Percentiles rank a stretch among this genome's conserved stretches.
Conservation (phyloP, 2,329 filamentous ascomycete genomes). For the Hypoxylon sp. region DNA sequence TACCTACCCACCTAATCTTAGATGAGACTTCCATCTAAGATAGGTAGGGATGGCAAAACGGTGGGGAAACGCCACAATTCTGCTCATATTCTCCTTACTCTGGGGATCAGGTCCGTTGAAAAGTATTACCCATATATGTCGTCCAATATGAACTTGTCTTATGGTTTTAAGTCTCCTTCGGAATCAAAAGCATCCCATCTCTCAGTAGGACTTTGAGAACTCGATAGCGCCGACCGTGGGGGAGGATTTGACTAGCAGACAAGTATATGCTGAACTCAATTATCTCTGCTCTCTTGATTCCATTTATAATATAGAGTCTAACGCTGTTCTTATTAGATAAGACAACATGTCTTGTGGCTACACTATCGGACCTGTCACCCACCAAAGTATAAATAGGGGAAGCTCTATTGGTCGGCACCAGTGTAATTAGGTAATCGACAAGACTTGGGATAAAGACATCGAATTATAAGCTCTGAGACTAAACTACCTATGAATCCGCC, state of each 20-base stretch:
- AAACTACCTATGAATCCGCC: not conserved
- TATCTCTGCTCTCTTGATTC: not conserved
- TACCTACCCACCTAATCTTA: not conserved
- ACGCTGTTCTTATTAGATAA: not conserved
- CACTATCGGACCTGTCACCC: not conserved
- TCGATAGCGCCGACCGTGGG: not conserved
- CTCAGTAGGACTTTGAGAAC: not conserved
- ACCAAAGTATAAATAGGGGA: not conserved
- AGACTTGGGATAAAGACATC: not conserved
- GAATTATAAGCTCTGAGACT: constrained; percentile 1
- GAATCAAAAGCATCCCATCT: not conserved
- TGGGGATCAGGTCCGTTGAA: not conserved
- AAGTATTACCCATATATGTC: not conserved
- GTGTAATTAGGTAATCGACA: not conserved
- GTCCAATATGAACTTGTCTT: not conserved
- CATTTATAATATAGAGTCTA: not conserved
- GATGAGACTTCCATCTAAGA: not conserved
- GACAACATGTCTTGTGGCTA: not conserved
- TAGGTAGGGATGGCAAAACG: not conserved
- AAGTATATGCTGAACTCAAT: not conserved
- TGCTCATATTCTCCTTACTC: not conserved
- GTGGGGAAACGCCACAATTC: not conserved
- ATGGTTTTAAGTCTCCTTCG: not conserved
- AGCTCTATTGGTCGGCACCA: not conserved
- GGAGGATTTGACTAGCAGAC: not conserved